A percentile compares a stretch with the other conserved stretches of the same genome.
phyloP scores from a whole-genome alignment of 345 rosid genomes.

The Salix koriyanagi region DNA sequence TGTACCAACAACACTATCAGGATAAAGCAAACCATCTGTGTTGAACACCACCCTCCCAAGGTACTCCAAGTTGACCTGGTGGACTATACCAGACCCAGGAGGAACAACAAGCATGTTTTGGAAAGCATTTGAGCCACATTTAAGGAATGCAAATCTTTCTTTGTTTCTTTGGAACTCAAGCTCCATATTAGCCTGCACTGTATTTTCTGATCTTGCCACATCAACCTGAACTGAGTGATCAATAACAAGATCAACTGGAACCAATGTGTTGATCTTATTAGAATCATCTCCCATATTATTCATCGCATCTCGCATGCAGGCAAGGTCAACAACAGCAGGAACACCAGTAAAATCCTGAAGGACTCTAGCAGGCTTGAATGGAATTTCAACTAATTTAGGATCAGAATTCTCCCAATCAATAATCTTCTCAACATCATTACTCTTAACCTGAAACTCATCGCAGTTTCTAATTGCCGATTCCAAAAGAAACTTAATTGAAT shows the following conservation, averaged over 20 bases:
- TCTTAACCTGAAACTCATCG: conserved; percentile 73
- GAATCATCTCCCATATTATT: conserved; percentile 65
- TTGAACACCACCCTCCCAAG: conserved; percentile 92
- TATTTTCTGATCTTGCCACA: conserved; percentile 85
- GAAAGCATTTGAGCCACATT: conserved; percentile 92
- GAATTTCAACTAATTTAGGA: conserved; percentile 72
- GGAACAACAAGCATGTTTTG: conserved; percentile 94
- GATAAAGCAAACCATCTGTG: conserved; percentile 69
- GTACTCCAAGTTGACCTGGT: conserved; percentile 84
- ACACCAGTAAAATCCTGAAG: conserved; percentile 85
- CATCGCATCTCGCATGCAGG: conserved; percentile 86
- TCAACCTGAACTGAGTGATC: conserved; percentile 97
- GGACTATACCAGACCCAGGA: conserved; percentile 93
- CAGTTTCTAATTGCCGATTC: conserved; percentile 76
- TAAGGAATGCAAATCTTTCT: conserved; percentile 89
- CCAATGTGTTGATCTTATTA: conserved; percentile 64
- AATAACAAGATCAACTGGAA: conserved; percentile 95
- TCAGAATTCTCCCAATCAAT: conserved; percentile 68
- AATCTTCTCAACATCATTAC: conserved; percentile 77
- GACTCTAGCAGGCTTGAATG: conserved; percentile 79
- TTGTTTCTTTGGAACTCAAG: conserved; percentile 77
- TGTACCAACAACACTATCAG: conserved; percentile 93
- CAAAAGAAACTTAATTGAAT: conserved; percentile 61
- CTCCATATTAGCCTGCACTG: conserved; percentile 92
- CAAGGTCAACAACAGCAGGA: conserved; percentile 83